Percentiles rank a stretch among this genome's conserved stretches.
Conservation (phyloP, 2,329 filamentous ascomycete species). For the Arthroderma sp. region DNA sequence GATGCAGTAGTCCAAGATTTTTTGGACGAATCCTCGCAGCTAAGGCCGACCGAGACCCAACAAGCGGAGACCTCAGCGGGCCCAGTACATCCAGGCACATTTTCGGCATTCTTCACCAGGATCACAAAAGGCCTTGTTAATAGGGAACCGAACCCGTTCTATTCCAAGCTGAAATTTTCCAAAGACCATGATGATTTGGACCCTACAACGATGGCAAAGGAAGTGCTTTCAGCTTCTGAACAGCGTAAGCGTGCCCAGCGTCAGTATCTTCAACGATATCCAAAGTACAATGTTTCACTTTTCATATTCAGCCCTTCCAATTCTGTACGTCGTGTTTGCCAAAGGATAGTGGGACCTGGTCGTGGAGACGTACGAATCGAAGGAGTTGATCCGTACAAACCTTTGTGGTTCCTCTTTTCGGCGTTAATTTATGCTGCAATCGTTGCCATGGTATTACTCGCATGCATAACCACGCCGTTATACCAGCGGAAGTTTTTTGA, state of each 20-base stretch:
- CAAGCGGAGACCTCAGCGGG: slow-evolving; percentile 19
- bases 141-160: slow-evolving; percentile 86
- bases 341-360: slow-evolving; percentile 80
- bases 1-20: slow-evolving; percentile 93
- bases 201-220: slow-evolving; percentile 74
- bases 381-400: slow-evolving; percentile 75
- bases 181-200: slow-evolving; percentile 66
- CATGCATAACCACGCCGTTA: slow-evolving; percentile 84
- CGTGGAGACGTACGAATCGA: slow-evolving; percentile 77
- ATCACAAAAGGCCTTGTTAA: slow-evolving; percentile 45
- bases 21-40: slow-evolving; percentile 53
- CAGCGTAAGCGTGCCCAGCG: slow-evolving; percentile 76
- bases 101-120: slow-evolving; percentile 51
- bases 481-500: slow-evolving; percentile 82
- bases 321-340: slow-evolving; percentile 67
- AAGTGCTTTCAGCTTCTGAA: slow-evolving; percentile 73
- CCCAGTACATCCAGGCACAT: slow-evolving; percentile 42
- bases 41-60: slow-evolving; percentile 19
- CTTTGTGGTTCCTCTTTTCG: slow-evolving; percentile 86
- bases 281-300: slow-evolving; percentile 82
- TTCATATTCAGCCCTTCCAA: slow-evolving; percentile 75
- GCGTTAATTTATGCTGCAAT: slow-evolving; percentile 89
- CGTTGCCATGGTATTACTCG: slow-evolving; percentile 92
- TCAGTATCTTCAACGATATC: slow-evolving; percentile 76
- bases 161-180: slow-evolving; percentile 62